Conservation (phyloP, 768 basidiomycete genomes). For the Kwoniella shandongensis region DNA sequence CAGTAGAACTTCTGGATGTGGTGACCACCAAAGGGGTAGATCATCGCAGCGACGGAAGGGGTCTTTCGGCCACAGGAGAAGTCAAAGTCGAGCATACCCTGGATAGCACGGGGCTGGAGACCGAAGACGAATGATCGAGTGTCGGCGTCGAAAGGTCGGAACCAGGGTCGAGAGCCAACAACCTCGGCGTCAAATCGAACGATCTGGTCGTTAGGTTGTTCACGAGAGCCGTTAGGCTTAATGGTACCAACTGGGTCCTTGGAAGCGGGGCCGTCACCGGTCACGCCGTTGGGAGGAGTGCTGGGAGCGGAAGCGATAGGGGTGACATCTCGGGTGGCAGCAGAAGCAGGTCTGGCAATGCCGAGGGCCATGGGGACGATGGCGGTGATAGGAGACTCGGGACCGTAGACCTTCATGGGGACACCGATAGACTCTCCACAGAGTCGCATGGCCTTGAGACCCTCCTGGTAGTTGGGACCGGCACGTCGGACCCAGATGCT, state of each 20-base stretch:
- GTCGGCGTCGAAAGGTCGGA: conserved; percentile 83
- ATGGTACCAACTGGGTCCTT: conserved; percentile 63
- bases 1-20: conserved; percentile 99
- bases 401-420: conserved; percentile 94
- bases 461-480: conserved; percentile 99
- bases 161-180: conserved; percentile 67
- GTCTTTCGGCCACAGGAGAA: conserved; percentile 90
- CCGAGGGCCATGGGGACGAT: conserved; percentile 98
- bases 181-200: conserved; percentile 70
- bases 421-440: conserved; percentile 95
- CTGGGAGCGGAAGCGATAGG: conserved; percentile 53
- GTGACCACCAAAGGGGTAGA: conserved; percentile 99
- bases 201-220: conserved; percentile 82
- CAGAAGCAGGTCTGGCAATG: conserved; percentile 59
- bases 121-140: conserved; percentile 99
- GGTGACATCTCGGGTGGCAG: conserved; percentile 59
- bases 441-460: conserved; percentile 95
- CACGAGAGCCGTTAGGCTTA: conserved; percentile 73
- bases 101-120: conserved; percentile 98
- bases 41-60: conserved; percentile 97
- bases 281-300: conserved; percentile 45
- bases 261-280: conserved; percentile 14
- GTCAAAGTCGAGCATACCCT: conserved; percentile 98
- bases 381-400: conserved; percentile 97
- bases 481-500: conserved; percentile 97